Evolutionary conservation across 352 stramenopile genomes (phyloP).

Genomic region (Halophytophthora batemanensis): DNA sequence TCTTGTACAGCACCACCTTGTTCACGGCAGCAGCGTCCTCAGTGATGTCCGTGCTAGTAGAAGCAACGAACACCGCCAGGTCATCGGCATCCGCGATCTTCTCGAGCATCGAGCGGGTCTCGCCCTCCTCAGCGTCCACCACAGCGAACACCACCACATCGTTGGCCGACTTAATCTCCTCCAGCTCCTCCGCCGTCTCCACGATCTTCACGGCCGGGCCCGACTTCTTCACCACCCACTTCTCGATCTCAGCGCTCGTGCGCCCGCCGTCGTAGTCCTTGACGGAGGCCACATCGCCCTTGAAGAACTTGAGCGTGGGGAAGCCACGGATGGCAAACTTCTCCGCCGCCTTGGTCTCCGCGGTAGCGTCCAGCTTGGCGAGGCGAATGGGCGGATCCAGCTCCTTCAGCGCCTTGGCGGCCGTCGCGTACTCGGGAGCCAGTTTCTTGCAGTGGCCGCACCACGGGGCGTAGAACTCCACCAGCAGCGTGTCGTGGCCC

Average conservation of each 20-base stretch:
- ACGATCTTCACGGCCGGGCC: conserved; percentile 86
- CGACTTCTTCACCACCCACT: conserved; percentile 91
- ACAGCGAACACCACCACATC: conserved; percentile 86
- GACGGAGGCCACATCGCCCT: conserved; percentile 68
- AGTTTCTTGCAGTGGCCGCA: conserved; percentile 88
- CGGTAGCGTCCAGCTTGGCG: conserved; percentile 88
- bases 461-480: conserved; percentile 89
- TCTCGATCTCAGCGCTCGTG: conserved; percentile 83
- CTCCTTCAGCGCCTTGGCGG: conserved; percentile 78
- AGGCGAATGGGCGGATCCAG: conserved; percentile 73
- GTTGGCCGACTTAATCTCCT: conserved; percentile 75
- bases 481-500: conserved; percentile 83
- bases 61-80: conserved; percentile 74
- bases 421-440: conserved; percentile 85
- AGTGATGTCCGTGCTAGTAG: conserved; percentile 60
- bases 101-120: conserved; percentile 62
- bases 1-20: conserved; percentile 81
- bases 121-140: conserved; percentile 76
- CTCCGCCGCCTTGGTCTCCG: conserved; percentile 72
- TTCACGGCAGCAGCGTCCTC: conserved; percentile 54
- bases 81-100: conserved; percentile 76
- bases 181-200: conserved; percentile 63
- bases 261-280: conserved; percentile 90
- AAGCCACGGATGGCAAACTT: conserved; percentile 86
- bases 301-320: conserved; percentile 93